Evolutionary conservation across 2,329 filamentous ascomycete species (phyloP).

Genomic region (Talaromyces sp.): DNA sequence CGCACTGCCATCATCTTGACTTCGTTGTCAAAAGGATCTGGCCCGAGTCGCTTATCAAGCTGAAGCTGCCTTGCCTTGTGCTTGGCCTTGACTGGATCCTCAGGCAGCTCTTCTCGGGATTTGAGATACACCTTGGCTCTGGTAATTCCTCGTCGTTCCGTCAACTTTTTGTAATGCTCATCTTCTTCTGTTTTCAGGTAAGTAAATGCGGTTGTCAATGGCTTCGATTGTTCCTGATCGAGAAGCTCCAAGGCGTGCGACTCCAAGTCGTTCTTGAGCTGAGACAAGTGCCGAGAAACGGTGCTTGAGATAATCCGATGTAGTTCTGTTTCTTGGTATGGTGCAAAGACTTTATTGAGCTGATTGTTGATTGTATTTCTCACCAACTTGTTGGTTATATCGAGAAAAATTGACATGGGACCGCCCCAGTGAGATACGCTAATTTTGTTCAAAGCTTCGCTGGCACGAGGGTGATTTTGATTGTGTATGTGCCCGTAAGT

Average conservation of each 20-base stretch:
- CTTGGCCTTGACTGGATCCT: conserved; percentile 9
- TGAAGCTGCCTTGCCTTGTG: conserved; percentile 10
- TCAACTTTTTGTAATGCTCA: background rate
- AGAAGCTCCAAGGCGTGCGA: conserved; percentile 31
- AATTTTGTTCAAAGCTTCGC: conserved; percentile 52
- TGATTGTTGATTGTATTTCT: conserved; percentile 36
- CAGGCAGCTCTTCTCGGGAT: background rate
- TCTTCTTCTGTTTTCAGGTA: background rate
- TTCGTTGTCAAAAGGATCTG: conserved; percentile 31
- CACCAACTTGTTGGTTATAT: conserved; percentile 23
- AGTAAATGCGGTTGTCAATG: background rate
- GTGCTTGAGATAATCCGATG: conserved; percentile 30
- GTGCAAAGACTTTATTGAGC: conserved; percentile 35
- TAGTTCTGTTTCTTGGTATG: conserved; percentile 29
- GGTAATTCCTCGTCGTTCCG: background rate
- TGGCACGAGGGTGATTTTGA: conserved; percentile 55
- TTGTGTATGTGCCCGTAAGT: conserved; percentile 54
- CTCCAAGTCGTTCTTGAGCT: conserved; percentile 31
- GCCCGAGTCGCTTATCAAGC: too few species aligned
- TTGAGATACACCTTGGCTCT: background rate
- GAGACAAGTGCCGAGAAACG: conserved; percentile 43
- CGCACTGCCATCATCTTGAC: conserved; percentile 39
- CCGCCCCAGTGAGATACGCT: conserved; percentile 54
- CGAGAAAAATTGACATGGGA: conserved; percentile 43
- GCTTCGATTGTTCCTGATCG: background rate